Conservation (phyloP, 768 basidiomycete species). For the Cantharellus anzutake region DNA sequence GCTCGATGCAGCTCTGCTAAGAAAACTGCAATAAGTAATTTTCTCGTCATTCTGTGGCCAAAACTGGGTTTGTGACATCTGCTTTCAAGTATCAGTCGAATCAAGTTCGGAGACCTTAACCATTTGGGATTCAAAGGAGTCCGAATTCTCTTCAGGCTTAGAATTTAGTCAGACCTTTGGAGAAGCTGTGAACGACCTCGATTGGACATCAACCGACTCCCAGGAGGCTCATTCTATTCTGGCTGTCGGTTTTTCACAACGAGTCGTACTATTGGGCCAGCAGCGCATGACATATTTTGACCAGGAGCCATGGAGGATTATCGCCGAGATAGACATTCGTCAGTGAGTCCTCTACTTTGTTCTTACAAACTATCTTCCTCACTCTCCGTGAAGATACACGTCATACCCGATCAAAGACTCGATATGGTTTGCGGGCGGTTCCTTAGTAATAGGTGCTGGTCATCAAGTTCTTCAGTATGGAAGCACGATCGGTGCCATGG, state of each 20-base stretch:
- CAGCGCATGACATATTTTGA: slow-evolving; percentile 87
- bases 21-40: slow-evolving; percentile 72
- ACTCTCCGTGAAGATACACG: slow-evolving; percentile 31
- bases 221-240: slow-evolving; percentile 79
- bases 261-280: slow-evolving; percentile 75
- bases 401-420: slow-evolving; percentile 72
- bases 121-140: slow-evolving; percentile 92
- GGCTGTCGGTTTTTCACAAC: slow-evolving; percentile 67
- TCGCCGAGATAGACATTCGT: slow-evolving; percentile 48
- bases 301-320: slow-evolving; percentile 57
- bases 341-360: slow-evolving; percentile 26
- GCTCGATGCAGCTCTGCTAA: slow-evolving; percentile 80
- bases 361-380: background rate
- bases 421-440: slow-evolving; percentile 75
- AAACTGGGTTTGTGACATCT: background rate
- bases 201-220: slow-evolving; percentile 65
- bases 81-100: slow-evolving; percentile 34
- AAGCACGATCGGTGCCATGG: slow-evolving; percentile 21
- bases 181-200: slow-evolving; percentile 44
- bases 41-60: slow-evolving; percentile 1
- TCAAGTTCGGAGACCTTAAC: slow-evolving; percentile 60
- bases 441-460: slow-evolving; percentile 61
- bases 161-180: slow-evolving; percentile 42
- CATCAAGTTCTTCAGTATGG: slow-evolving; percentile 73
- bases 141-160: slow-evolving; percentile 79